Percentiles rank a stretch among this genome's conserved stretches.
phyloP scores from a whole-genome alignment of 2,329 filamentous ascomycete genomes.

The Madurella fahalii region DNA sequence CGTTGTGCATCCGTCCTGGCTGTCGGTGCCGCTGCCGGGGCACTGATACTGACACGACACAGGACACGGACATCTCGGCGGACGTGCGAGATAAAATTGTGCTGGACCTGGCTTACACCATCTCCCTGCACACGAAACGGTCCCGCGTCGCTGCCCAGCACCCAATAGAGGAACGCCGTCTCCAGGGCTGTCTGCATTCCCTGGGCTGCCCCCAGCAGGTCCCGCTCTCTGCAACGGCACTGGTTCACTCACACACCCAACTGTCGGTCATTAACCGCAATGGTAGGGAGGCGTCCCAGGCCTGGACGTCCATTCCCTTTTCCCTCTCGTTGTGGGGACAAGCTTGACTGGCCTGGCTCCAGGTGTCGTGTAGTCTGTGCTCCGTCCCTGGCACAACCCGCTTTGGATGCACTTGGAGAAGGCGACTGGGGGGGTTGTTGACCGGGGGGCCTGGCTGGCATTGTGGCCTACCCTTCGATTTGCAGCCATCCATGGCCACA shows the following conservation, averaged over 20 bases:
- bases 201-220: constrained; percentile 2
- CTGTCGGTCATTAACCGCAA: constrained; percentile 18
- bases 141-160: neutral
- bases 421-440: constrained; percentile 14
- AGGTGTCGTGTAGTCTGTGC: constrained; percentile 22
- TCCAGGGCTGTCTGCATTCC: constrained; percentile 4
- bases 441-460: constrained; percentile 26
- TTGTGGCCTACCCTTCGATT: constrained; percentile 29
- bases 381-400: constrained; percentile 3
- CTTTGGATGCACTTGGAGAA: neutral
- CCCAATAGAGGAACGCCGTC: constrained; percentile 12
- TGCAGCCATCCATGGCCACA: constrained; percentile 26
- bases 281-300: too few relatives aligned
- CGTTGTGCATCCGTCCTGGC: neutral
- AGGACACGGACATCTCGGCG: constrained; percentile 12
- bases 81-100: constrained; percentile 14
- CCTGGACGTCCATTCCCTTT: neutral
- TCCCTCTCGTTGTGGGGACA: constrained; percentile 18
- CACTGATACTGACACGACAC: constrained; percentile 6
- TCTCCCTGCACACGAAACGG: constrained; percentile 9
- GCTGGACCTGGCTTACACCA: neutral
- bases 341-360: constrained; percentile 9
- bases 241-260: constrained; percentile 18
- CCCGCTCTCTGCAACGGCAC: constrained; percentile 19
- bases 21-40: constrained; percentile 4